Percentiles rank a stretch among this genome's conserved stretches.
Conservation (phyloP, 257 asterid genomes). For the Avicennia marina region DNA sequence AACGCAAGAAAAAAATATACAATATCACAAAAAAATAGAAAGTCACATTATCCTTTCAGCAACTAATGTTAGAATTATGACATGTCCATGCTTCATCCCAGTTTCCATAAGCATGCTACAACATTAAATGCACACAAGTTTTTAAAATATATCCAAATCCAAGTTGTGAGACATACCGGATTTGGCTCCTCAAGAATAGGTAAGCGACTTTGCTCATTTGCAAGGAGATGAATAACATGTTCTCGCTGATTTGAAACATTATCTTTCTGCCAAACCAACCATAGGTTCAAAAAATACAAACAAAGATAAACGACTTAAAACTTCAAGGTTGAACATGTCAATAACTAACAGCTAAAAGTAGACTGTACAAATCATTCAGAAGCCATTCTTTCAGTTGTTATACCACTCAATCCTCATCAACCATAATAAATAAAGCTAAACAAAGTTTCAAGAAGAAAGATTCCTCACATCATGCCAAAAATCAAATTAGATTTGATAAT, state of each 20-base stretch:
- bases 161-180: slow-evolving; percentile 55
- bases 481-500: too few species aligned
- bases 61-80: too few species aligned
- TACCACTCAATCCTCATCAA: background rate
- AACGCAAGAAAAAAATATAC: slow-evolving; percentile 2
- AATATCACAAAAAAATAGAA: too few species aligned
- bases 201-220: slow-evolving; percentile 90
- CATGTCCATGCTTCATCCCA: too few species aligned
- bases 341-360: background rate
- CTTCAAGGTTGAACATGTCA: slow-evolving; percentile 3
- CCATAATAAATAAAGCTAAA: background rate
- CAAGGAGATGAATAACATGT: slow-evolving; percentile 85
- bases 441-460: background rate
- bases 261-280: slow-evolving; percentile 61
- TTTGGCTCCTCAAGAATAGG: slow-evolving; percentile 76
- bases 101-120: background rate
- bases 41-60: too few species aligned
- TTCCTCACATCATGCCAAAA: too few species aligned
- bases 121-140: slow-evolving; percentile 8
- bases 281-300: background rate
- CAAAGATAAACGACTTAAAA: background rate
- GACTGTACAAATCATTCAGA: slow-evolving; percentile 1
- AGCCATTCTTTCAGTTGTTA: background rate
- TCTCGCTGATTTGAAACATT: slow-evolving; percentile 94
- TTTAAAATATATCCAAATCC: slow-evolving; percentile 1